Evolutionary conservation across 1,284 basidiomycete genomes (phyloP).

Genomic region (Cutaneotrichosporon arboriforme): DNA sequence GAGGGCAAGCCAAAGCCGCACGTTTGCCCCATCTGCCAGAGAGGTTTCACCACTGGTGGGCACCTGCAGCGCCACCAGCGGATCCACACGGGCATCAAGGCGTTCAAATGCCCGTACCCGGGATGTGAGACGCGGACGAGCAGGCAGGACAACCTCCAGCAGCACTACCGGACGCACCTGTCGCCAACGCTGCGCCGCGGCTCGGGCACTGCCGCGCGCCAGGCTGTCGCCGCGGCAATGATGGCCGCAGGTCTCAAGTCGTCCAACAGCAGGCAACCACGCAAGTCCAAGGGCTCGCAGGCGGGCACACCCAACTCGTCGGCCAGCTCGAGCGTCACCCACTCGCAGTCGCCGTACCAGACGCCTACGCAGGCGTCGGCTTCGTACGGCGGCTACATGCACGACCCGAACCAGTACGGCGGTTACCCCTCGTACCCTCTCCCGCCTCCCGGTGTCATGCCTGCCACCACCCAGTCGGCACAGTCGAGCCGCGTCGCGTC

Average conservation of each 20-base stretch:
- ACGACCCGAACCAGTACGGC: conserved; percentile 32
- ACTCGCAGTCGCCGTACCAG: conserved; percentile 40
- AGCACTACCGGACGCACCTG: conserved; percentile 46
- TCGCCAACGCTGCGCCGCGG: conserved; percentile 43
- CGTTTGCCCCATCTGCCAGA: conserved; percentile 39
- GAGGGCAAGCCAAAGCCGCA: conserved; percentile 45
- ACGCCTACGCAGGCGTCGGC: conserved; percentile 35
- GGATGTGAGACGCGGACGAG: conserved; percentile 45
- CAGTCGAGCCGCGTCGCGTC: conserved; percentile 41
- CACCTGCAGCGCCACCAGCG: conserved; percentile 45
- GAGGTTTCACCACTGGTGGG: conserved; percentile 44
- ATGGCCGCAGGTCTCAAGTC: conserved; percentile 45
- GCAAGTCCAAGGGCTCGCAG: conserved; percentile 42
- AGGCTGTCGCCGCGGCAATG: conserved; percentile 44
- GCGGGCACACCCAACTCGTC: conserved; percentile 40
- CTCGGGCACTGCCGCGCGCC: conserved; percentile 40
- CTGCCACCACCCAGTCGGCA: conserved; percentile 33
- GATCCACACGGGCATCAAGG: conserved; percentile 47
- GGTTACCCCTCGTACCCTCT: conserved; percentile 32
- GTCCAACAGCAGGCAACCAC: conserved; percentile 32
- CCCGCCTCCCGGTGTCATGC: conserved; percentile 26
- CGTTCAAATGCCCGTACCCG: conserved; percentile 46
- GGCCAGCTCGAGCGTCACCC: conserved; percentile 24
- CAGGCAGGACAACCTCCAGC: conserved; percentile 45
- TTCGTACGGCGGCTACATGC: conserved; percentile 42